phyloP scores from a whole-genome alignment of 139 green algal genomes.

The Micromonas pusilla region DNA sequence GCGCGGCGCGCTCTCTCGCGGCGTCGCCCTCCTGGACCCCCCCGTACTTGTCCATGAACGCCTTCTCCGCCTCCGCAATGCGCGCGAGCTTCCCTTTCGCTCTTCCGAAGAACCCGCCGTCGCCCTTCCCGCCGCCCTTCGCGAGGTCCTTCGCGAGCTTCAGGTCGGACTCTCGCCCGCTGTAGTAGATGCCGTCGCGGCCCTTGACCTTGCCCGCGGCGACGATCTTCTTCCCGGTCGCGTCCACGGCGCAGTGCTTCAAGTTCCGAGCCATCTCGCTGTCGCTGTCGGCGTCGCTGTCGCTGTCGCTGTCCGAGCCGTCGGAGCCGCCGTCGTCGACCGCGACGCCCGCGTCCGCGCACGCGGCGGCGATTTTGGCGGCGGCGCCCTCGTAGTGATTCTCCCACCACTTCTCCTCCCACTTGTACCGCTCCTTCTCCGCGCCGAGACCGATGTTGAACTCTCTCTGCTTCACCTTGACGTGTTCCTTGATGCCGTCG shows the following conservation, averaged over 20 bases:
- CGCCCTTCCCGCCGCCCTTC: neutral
- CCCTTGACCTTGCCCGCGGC: neutral
- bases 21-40: neutral
- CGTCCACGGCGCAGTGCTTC: neutral
- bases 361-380: neutral
- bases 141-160: neutral
- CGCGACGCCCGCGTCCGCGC: neutral
- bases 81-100: neutral
- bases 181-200: constrained; percentile 6
- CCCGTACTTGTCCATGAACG: neutral
- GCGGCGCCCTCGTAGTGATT: neutral
- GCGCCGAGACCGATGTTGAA: neutral
- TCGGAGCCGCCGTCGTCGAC: neutral
- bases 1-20: too few relatives aligned
- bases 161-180: neutral
- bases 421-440: constrained; percentile 15
- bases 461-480: constrained; percentile 16
- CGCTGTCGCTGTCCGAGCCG: neutral
- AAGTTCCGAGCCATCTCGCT: neutral
- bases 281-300: neutral
- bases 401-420: constrained; percentile 23
- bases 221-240: neutral
- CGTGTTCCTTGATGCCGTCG: neutral
- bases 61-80: constrained; percentile 1
- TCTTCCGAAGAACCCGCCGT: neutral